Conservation (phyloP, 2,329 filamentous ascomycete genomes). For the Penicillium griseofulvum region DNA sequence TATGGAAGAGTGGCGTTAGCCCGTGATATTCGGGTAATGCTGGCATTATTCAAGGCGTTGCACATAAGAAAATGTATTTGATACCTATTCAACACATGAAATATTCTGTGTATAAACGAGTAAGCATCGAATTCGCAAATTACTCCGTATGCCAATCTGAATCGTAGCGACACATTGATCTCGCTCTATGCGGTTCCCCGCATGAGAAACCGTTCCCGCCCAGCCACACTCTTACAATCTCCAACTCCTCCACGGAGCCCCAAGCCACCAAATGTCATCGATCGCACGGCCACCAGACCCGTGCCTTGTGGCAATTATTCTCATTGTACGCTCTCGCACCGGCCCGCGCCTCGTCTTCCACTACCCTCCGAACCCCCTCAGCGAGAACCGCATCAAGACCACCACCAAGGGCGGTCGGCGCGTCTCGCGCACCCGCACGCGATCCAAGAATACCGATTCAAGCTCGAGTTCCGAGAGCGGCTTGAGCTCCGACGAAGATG, state of each 20-base stretch:
- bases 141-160: not conserved
- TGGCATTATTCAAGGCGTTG: slow-evolving; percentile 20
- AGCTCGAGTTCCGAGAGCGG: slow-evolving; percentile 40
- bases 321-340: slow-evolving; percentile 72
- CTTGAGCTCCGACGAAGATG: slow-evolving; percentile 42
- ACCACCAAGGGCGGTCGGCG: slow-evolving; percentile 34
- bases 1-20: slow-evolving; percentile 4
- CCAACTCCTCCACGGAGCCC: slow-evolving; percentile 11
- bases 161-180: not conserved
- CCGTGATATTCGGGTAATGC: slow-evolving; percentile 3
- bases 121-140: not conserved
- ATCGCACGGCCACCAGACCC: slow-evolving; percentile 52
- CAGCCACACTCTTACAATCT: slow-evolving; percentile 18
- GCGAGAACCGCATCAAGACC: slow-evolving; percentile 38
- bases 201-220: slow-evolving; percentile 19
- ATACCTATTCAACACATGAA: not conserved
- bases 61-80: slow-evolving; percentile 19
- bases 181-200: slow-evolving; percentile 15
- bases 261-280: slow-evolving; percentile 41
- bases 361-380: slow-evolving; percentile 64
- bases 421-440: slow-evolving; percentile 32
- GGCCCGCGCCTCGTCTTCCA: slow-evolving; percentile 83
- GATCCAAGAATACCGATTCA: slow-evolving; percentile 37
- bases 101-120: not conserved
- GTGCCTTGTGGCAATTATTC: slow-evolving; percentile 66